Base-by-base conservation (phyloP, 768 basidiomycete species). In the Naematelia aurantialba region DNA sequence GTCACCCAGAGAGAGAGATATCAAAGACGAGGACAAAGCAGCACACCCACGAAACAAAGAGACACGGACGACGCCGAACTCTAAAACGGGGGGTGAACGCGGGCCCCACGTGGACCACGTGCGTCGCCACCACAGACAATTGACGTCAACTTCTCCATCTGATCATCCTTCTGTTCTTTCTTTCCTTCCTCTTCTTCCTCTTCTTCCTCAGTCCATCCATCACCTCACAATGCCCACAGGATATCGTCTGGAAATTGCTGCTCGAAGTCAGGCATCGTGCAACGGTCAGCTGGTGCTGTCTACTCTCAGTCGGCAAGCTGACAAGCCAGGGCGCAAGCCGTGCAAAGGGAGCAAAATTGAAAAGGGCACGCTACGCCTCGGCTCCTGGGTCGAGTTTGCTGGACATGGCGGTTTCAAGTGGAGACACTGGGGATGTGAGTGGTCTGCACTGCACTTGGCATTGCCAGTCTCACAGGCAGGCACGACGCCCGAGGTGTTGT, bases 361-460 rank as follows among this genome's bases (percentile, higher is more conserved):
- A 13, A 94, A 94, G 79, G 89, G 85, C 39, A 79, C 79, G 11
- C 76, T 94, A 29, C 83, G 91, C 21, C 70, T 91, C 34, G 91
- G 89, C 44, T 82, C 84, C 22, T 62, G 89, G 46, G 85, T 90
- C 45, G 89, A 91, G 52, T 80, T 91, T 74, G 80, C 78, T 63
- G 91, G 88, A 58, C 81, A 84, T 66, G 83, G 83, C 8, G 81
- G 74, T 67, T 88, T 87, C 70, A 75, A 81, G 30, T 94, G 89
- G 89, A 85, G 89, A 62, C 91, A 94, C 70, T 94, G 90, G 90
- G 91, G 91, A 19, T 93, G 91, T 72, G 81, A 61, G 72, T 60
- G 21, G 22, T 24, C 14, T 45, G 14, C 12, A 26, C 17, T 27
- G 19, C 17, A 5, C 13, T 22, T 50, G 19, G 45, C 10, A 19